Evolutionary conservation across 352 stramenopile species (phyloP), one percentile per base, ranked within the genome.

Genomic region (Globisporangium alternatum): DNA sequence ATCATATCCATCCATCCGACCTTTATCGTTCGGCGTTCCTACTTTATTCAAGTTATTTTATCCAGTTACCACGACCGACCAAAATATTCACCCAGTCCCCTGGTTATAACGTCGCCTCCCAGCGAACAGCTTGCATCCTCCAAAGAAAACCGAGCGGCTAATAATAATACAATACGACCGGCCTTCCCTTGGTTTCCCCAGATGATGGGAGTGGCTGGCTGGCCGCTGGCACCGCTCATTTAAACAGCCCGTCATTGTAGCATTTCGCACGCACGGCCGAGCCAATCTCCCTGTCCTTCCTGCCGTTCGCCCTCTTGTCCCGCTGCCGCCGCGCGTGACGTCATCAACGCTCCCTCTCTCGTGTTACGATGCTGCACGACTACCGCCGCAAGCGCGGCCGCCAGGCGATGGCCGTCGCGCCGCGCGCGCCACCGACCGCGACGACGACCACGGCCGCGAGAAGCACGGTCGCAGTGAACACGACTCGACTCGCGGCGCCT

Each of bases 361-460:
- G 13, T 19, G 19, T 21, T 37, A 59, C 8, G 8, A 62, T 62
- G 56, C 43, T 62, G 25, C 31, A 62, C 43, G 56, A 62, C 56
- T 25, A 53, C 17, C 28, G n/a, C 25, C 28, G 41, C 41, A 62
- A 62, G 41, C 56, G 41, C 43, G 25, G 21, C 9, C 56, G 28
- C 41, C 41, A 54, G 15, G 19, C 41, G 8, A 37, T 62, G 39
- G 19, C 41, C 15, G 56, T 31, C 10, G 56, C 28, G 19, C 39
- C 39, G 22, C 54, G n/a, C 10, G 56, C 28, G 19, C 39, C 39
- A 12, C 54, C 21, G 21, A 21, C 54, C 1, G 28, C 56, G 28
- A 8, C 25, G 13, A 39, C 37, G 5, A 41, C 30, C 15, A 41
- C 56, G 17, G 12, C 31, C 35, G 31, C 9, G 17, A 5, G 12